Conservation (phyloP, 805 yeast species). For the Suhomyces pyralidae region DNA sequence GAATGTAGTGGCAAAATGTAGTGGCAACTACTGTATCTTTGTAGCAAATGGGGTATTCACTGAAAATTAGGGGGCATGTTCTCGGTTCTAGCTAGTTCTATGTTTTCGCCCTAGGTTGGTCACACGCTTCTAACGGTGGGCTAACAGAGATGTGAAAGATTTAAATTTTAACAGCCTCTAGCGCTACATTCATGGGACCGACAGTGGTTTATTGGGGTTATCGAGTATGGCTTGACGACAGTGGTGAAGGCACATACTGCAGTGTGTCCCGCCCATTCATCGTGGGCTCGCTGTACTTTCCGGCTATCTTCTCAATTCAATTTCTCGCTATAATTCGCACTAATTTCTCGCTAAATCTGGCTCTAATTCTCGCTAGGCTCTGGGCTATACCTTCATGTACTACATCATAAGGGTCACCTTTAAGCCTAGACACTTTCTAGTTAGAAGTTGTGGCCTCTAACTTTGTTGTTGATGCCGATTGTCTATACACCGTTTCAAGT, state of each 20-base stretch:
- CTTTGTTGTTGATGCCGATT: not conserved
- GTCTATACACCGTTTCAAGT: not conserved
- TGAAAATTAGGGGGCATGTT: not conserved
- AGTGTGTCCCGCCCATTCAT: not conserved
- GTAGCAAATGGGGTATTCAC: not conserved
- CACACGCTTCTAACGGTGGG: not conserved
- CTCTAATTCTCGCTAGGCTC: not conserved
- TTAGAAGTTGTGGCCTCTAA: not conserved
- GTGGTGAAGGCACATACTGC: not conserved
- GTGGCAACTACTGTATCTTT: too few relatives aligned
- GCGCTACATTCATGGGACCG: too few relatives aligned
- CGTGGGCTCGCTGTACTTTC: not conserved
- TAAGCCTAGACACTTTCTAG: not conserved
- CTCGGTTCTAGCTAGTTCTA: not conserved
- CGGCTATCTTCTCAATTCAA: not conserved
- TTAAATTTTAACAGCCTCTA: too few relatives aligned
- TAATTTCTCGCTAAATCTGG: not conserved
- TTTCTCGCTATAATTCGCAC: not conserved
- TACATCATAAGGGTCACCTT: not conserved
- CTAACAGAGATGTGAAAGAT: too few relatives aligned
- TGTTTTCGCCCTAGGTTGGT: not conserved
- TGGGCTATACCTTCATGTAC: not conserved
- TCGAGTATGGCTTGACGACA: not conserved
- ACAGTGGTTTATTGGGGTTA: too few relatives aligned
- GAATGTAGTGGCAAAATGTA: too few relatives aligned